These are phyloP conservation scores for Chlamydomonas sp. DNA, from an alignment of 139 green algal species.

Conservation along the genomic window DNA sequence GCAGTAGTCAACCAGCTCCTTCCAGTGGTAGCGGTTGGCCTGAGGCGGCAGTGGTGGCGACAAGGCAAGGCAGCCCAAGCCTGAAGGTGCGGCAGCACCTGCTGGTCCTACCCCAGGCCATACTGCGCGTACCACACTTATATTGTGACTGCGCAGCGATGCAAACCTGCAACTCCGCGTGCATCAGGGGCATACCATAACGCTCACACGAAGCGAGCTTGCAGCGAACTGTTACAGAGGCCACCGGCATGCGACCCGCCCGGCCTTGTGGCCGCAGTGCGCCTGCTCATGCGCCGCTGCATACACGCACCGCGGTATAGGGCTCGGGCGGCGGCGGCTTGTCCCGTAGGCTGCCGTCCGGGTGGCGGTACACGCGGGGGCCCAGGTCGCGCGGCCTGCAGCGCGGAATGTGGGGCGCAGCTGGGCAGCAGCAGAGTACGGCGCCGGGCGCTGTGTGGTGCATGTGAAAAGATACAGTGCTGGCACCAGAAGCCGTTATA, in stretches of 20 bases:
- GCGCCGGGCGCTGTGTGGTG: not conserved
- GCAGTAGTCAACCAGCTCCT: slow-evolving; percentile 15
- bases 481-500: not conserved
- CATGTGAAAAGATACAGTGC: not conserved
- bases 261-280: no score
- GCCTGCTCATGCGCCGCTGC: not conserved
- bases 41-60: not conserved
- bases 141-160: no score
- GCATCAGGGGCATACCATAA: not conserved
- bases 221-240: not conserved
- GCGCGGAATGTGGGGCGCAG: not conserved
- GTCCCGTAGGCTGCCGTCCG: slow-evolving; percentile 12
- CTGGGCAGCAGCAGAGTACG: not conserved
- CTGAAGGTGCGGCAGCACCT: no score
- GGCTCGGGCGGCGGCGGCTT: not conserved
- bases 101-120: no score
- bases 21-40: slow-evolving; percentile 17
- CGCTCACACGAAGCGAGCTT: not conserved
- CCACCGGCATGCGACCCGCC: not conserved
- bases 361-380: slow-evolving; percentile 4
- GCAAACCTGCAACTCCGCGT: not conserved
- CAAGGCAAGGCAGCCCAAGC: not conserved
- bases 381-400: slow-evolving; percentile 8
- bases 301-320: slow-evolving; percentile 2
- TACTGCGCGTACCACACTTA: no score